These are phyloP conservation scores for Rhizopogon vulgaris DNA, from an alignment of 768 basidiomycete species.

Conservation along the genomic window DNA sequence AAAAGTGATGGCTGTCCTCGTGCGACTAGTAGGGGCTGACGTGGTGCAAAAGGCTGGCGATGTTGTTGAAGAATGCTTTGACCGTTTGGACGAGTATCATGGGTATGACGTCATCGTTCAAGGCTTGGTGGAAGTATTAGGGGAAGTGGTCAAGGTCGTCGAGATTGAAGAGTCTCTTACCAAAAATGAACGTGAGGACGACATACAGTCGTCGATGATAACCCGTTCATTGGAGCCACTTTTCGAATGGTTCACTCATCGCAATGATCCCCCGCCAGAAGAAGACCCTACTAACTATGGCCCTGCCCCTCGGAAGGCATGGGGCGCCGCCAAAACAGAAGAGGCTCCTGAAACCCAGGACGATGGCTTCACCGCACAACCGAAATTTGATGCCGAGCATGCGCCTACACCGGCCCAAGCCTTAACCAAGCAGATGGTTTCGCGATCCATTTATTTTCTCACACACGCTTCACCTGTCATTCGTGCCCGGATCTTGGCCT, in stretches of 20 bases:
- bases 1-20: conserved; percentile 77
- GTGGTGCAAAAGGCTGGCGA: conserved; percentile 89
- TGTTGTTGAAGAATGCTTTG: conserved; percentile 96
- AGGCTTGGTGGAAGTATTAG: conserved; percentile 80
- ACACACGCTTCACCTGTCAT: conserved; percentile 86
- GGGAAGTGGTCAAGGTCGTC: conserved; percentile 78
- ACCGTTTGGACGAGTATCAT: conserved; percentile 92
- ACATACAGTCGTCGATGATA: conserved; percentile 16
- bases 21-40: conserved; percentile 80
- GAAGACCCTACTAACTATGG: conserved; percentile 47
- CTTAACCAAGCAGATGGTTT: conserved; percentile 80
- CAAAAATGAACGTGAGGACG: conserved; percentile 10
- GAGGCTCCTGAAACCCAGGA: conserved; percentile 16
- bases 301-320: conserved; percentile 52
- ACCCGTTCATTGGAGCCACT: conserved; percentile 43
- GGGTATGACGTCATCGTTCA: conserved; percentile 86
- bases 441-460: conserved; percentile 83
- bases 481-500: conserved; percentile 72
- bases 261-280: conserved; percentile 30
- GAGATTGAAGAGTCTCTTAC: conserved; percentile 41
- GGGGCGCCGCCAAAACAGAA: conserved; percentile 36
- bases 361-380: conserved; percentile 9
- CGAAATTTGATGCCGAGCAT: conserved; percentile 31
- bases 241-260: conserved; percentile 57
- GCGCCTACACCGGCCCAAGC: conserved; percentile 65